Base-by-base conservation (phyloP, 768 basidiomycete genomes). In the Rubroboletus satanas region DNA sequence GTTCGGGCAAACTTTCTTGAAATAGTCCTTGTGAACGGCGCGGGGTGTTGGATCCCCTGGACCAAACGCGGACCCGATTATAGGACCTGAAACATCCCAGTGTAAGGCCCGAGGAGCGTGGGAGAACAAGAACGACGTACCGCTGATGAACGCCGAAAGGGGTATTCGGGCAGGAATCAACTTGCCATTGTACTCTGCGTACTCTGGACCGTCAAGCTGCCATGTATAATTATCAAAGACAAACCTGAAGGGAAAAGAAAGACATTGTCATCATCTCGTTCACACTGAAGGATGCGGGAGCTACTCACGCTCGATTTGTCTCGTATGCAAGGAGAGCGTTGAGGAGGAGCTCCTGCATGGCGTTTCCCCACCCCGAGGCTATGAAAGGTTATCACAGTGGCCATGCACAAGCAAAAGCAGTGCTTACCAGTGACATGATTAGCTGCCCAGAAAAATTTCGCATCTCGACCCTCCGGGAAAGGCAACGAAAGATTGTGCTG, bases 151-250 rank as follows among this genome's bases (percentile, higher is more conserved):
- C 0, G 78, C 77, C 0, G 81, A 79, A 12, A 84, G 62, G 3
- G 84, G 84, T 38, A 83, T 78, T 0, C 75, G 76, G 1, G 80
- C 74, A 31, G 83, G 80, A 53, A 82, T 80, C 5, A 68, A 57
- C 41, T 75, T 78, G n/a, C 77, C 79, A 50, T 80, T 77, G 63
- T 62, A 85, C 1, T 71, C 68, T 0, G 75, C 71, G 46, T 79
- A 81, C 8, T 78, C 75, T 9, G 69, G 67, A 0, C 71, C 69
- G 11, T 75, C 70, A 5, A 66, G 68, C 2, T 74, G 66, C 84
- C 83, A 85, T 0, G 81, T 80, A 58, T 81, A 83, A 47, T 85
- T 79, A 51, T 83, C 74, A 60, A 82, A 83, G 9, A 84, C 84
- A 39, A 79, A 79, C 3, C 80, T 82, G 51, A 5, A 47, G 0